Conservation (phyloP, 2,329 filamentous ascomycete genomes). For the Pestalotiopsis sp. region DNA sequence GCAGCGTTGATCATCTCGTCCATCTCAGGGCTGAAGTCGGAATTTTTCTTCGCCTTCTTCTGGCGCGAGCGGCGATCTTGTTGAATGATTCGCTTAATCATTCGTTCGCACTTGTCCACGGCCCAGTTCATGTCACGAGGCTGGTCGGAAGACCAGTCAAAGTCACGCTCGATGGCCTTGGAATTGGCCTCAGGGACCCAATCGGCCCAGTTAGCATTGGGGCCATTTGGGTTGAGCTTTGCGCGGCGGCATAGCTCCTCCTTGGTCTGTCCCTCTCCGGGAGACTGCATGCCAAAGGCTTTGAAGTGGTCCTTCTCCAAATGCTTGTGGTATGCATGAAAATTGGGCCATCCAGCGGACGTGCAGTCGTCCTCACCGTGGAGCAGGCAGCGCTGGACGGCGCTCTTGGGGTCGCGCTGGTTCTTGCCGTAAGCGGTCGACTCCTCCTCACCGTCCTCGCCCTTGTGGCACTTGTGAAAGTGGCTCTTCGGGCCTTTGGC, state of each 20-base stretch:
- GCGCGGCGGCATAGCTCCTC: neutral
- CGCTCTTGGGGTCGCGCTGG: neutral
- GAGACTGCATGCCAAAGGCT: neutral
- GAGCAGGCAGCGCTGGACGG: neutral
- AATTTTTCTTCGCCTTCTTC: no score
- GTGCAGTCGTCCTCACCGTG: neutral
- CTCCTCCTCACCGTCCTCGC: neutral
- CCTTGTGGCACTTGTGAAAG: neutral
- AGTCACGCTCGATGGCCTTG: no score
- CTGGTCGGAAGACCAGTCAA: no score
- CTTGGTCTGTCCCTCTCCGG: neutral
- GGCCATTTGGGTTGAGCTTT: no score
- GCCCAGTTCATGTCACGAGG: no score
- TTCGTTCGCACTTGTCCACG: no score
- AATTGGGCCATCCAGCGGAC: neutral
- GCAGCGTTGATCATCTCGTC: no score
- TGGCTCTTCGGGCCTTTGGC: neutral
- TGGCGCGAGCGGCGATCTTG: no score
- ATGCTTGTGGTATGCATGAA: neutral
- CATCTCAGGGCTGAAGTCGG: no score
- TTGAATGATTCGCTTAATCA: no score
- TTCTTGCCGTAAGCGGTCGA: neutral
- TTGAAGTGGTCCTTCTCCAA: neutral
- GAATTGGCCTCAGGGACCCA: neutral
- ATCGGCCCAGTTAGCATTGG: neutral